Evolutionary conservation across 345 rosid genomes (phyloP).

Genomic region (Camelina sativa): DNA sequence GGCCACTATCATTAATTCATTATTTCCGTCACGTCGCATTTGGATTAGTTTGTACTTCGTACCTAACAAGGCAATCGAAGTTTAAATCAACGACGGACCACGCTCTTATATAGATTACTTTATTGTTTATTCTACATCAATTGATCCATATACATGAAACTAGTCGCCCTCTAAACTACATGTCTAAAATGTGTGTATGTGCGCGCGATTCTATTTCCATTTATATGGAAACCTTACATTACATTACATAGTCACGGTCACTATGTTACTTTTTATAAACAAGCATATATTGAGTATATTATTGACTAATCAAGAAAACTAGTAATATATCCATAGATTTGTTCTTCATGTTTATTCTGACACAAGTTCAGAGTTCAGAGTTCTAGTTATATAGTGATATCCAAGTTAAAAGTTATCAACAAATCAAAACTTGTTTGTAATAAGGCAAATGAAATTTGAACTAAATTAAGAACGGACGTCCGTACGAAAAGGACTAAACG

Average conservation of each 20-base stretch:
- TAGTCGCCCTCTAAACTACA: neutral
- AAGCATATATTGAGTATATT: too few species aligned
- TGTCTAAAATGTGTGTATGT: neutral
- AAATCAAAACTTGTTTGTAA: too few species aligned
- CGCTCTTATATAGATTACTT: neutral
- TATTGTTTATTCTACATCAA: too few species aligned
- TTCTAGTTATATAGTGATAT: too few species aligned
- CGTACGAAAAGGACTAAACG: slow-evolving; percentile 20
- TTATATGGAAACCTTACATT: too few species aligned
- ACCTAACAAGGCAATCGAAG: neutral
- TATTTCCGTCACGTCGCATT: slow-evolving; percentile 15
- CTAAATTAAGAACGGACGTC: neutral
- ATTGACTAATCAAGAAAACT: too few species aligned
- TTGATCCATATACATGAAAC: neutral
- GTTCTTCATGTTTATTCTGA: too few species aligned
- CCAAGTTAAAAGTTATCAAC: too few species aligned
- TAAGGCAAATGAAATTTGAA: neutral
- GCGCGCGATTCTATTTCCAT: neutral
- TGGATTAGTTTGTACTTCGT: slow-evolving; percentile 3
- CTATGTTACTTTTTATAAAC: too few species aligned
- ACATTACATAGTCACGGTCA: too few species aligned
- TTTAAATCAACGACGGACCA: slow-evolving; percentile 13
- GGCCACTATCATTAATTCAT: slow-evolving; percentile 4
- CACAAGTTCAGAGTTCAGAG: too few species aligned
- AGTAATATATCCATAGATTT: too few species aligned